Evolutionary conservation across 2,329 filamentous ascomycete species (phyloP), one percentile per base, ranked within the genome.

Genomic region (Aspergillus tubingensis): DNA sequence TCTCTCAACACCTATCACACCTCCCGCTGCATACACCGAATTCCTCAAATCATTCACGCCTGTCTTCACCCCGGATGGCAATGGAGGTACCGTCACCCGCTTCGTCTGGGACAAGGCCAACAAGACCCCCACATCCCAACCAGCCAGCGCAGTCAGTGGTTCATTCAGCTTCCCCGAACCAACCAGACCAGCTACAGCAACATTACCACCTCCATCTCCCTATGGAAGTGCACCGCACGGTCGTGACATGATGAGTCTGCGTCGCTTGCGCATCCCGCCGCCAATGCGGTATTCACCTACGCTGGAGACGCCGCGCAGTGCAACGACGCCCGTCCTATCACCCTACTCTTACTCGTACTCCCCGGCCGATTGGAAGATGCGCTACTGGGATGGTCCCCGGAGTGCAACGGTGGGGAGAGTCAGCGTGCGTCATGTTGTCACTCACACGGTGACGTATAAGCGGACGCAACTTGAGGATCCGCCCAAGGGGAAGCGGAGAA

Each of bases 371-470:
- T 93, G 90, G 91, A 88, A 90, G 61, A 79, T 87, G 5, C 79
- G 86, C 54, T 88, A 86, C 68, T 83, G 85, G 61, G 88, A 89
- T 57, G 76, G 79, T 56, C 78, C 84, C n/a, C 80, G 85, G 43
- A 84, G 83, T 66, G 87, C 87, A 32, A 88, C 62, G 13, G 58
- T 53, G 68, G 82, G 88, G 59, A 85, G 88, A 62, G 84, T 88
- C 57, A 87, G 84, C 72, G 92, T 97, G 60, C 84, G 91, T 57
- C 92, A 97, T 76, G 92, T 97, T 4, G 91, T 97, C 56, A 97
- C 93, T n/a, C 86, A 92, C 68, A 97, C 92, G 15, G 91, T 96
- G 61, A 96, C 91, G 43, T 96, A 96, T 77, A 96, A 91, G 70
- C 79, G 82, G 56, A 74, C 90, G 73, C 83, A 72, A 62, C 91